A percentile compares a stretch with the other conserved stretches of the same genome.
These are phyloP conservation scores for Selaginella tamariscina DNA, from an alignment of 75 land plant species.

Conservation along the genomic window DNA sequence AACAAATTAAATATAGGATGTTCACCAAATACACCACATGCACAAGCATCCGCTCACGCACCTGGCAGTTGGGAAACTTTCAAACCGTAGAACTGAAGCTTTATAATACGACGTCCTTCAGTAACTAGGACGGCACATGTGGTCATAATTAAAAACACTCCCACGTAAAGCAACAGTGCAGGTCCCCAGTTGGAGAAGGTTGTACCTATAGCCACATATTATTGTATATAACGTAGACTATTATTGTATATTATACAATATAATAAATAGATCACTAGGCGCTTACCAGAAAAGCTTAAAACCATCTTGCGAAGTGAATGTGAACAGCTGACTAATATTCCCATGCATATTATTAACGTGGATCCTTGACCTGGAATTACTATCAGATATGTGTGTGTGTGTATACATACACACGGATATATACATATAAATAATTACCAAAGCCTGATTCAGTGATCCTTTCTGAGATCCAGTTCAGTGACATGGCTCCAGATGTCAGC, in stretches of 20 bases:
- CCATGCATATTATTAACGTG: constrained; percentile 71
- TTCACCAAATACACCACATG: too few species aligned
- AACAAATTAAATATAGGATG: too few species aligned
- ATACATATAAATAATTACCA: constrained; percentile 32
- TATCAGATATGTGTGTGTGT: too few species aligned
- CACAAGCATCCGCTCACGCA: too few species aligned
- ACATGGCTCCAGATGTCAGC: constrained; percentile 72
- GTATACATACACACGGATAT: not conserved
- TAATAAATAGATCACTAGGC: too few species aligned
- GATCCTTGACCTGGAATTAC: constrained; percentile 78
- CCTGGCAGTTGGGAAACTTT: constrained; percentile 49
- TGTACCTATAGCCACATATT: not conserved
- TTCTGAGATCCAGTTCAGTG: constrained; percentile 79
- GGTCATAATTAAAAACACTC: constrained; percentile 58
- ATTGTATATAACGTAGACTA: not conserved
- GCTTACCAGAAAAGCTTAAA: constrained; percentile 49
- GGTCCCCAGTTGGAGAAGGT: constrained; percentile 43
- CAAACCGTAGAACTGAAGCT: constrained; percentile 86
- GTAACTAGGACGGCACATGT: constrained; percentile 90
- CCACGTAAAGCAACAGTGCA: constrained; percentile 40
- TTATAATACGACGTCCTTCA: constrained; percentile 84
- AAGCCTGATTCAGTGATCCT: constrained; percentile 87
- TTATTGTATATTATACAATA: too few species aligned
- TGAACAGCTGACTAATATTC: constrained; percentile 89
- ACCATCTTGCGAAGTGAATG: constrained; percentile 69